Conservation (phyloP, 495 filamentous ascomycete genomes). For the Daldinia childiae region DNA sequence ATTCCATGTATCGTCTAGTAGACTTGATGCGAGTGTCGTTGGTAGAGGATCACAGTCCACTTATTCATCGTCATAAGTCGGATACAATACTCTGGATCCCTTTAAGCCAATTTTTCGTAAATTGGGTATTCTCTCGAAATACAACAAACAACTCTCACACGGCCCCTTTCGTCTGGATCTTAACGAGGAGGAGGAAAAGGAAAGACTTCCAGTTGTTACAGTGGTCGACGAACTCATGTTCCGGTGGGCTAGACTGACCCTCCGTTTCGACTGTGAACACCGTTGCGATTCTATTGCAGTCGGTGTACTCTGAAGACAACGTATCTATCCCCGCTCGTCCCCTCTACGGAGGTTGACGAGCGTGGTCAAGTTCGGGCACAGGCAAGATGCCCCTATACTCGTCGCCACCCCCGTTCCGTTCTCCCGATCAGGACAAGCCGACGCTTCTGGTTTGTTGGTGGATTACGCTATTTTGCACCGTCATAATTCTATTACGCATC, state of each 20-base stretch:
- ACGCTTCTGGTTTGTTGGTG: slow-evolving; percentile 94
- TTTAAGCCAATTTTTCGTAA: slow-evolving; percentile 20
- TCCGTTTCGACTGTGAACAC: slow-evolving; percentile 8
- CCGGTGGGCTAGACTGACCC: slow-evolving; percentile 13
- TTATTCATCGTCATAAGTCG: slow-evolving; percentile 31
- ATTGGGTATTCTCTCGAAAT: slow-evolving; percentile 20
- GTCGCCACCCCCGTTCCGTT: slow-evolving; percentile 66
- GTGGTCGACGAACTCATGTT: slow-evolving; percentile 28
- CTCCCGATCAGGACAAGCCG: slow-evolving; percentile 69
- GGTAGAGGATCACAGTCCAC: slow-evolving; percentile 35
- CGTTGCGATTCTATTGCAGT: slow-evolving; percentile 18
- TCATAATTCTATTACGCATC: slow-evolving; percentile 81
- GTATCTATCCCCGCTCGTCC: slow-evolving; percentile 60
- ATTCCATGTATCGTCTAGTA: slow-evolving; percentile 44
- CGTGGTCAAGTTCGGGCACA: slow-evolving; percentile 49
- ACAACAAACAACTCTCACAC: slow-evolving; percentile 24
- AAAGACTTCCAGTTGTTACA: slow-evolving; percentile 8
- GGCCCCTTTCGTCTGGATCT: slow-evolving; percentile 22
- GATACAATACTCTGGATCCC: slow-evolving; percentile 17
- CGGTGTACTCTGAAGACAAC: slow-evolving; percentile 36
- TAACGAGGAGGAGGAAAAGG: slow-evolving; percentile 35
- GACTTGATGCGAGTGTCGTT: slow-evolving; percentile 33
- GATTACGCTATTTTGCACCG: slow-evolving; percentile 83
- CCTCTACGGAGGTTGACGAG: slow-evolving; percentile 70
- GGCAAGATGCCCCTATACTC: slow-evolving; percentile 64